Conservation (phyloP, 345 rosid genomes). For the Turnera subulata region DNA sequence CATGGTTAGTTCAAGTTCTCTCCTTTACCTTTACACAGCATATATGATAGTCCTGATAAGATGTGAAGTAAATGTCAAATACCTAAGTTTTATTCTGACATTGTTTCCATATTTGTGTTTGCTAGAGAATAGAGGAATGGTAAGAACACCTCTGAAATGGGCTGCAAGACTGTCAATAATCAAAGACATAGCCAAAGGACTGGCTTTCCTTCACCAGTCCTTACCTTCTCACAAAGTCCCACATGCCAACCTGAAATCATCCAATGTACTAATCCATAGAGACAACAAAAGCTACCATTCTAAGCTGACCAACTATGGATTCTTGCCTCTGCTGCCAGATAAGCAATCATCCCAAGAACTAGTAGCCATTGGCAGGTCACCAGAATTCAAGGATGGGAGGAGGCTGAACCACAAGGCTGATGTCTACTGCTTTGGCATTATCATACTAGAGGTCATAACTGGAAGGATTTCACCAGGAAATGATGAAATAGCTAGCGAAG, state of each 20-base stretch:
- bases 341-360: conserved; percentile 14
- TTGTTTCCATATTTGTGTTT: background rate
- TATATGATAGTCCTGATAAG: no score
- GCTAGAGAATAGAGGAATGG: conserved; percentile 38
- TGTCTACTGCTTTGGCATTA: conserved; percentile 52
- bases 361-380: conserved; percentile 39
- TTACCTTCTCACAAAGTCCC: conserved; percentile 45
- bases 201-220: conserved; percentile 41
- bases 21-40: background rate
- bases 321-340: conserved; percentile 37
- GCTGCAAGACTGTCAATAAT: conserved; percentile 36
- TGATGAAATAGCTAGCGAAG: conserved; percentile 4
- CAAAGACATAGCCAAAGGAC: conserved; percentile 39
- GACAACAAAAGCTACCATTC: conserved; percentile 21
- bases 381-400: conserved; percentile 43
- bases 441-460: conserved; percentile 45
- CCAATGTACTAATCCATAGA: conserved; percentile 32
- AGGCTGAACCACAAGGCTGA: conserved; percentile 48
- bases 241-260: conserved; percentile 56
- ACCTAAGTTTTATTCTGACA: no score
- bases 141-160: conserved; percentile 44
- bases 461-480: conserved; percentile 27
- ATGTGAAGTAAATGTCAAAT: background rate
- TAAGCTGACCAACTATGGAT: conserved; percentile 47
- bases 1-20: conserved; percentile 44